Evolutionary conservation across 495 filamentous ascomycete species (phyloP).

Genomic region (Tuber magnatum): DNA sequence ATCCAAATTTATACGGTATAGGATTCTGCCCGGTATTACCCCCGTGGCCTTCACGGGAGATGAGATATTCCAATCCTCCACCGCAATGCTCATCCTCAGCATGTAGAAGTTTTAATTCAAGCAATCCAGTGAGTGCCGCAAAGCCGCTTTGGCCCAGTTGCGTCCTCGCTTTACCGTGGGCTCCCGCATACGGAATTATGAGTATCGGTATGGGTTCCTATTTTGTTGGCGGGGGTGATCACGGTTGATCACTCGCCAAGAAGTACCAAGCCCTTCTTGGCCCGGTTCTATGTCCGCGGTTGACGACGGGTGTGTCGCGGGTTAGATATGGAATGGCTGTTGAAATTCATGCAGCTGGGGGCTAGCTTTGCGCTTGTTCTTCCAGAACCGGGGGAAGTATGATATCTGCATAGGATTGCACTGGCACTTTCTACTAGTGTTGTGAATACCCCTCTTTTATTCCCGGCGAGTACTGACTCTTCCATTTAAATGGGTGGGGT

Average conservation of each 20-base stretch:
- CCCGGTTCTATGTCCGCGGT: not conserved
- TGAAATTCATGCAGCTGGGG: not conserved
- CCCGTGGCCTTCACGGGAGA: not conserved
- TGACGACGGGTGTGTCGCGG: not conserved
- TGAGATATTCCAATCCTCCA: not conserved
- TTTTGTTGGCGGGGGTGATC: not conserved
- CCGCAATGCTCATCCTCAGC: not conserved
- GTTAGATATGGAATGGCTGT: not conserved
- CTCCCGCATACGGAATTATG: not conserved
- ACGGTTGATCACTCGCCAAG: not conserved
- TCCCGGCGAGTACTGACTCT: not conserved
- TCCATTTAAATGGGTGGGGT: not conserved
- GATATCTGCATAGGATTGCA: not conserved
- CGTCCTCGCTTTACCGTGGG: not conserved
- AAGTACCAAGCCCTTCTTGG: not conserved
- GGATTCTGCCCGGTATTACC: not conserved
- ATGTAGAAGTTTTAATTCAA: not conserved
- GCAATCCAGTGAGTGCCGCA: not conserved
- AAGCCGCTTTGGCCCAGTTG: not conserved
- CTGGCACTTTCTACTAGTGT: not conserved
- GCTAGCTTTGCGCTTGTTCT: not conserved
- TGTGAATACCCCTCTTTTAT: not conserved
- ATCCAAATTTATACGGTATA: not conserved
- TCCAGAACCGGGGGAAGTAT: not conserved
- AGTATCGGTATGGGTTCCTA: not conserved